A percentile compares a stretch with the other conserved stretches of the same genome.
Conservation (phyloP, 1,284 basidiomycete genomes). For the Clitocybe nebularis region DNA sequence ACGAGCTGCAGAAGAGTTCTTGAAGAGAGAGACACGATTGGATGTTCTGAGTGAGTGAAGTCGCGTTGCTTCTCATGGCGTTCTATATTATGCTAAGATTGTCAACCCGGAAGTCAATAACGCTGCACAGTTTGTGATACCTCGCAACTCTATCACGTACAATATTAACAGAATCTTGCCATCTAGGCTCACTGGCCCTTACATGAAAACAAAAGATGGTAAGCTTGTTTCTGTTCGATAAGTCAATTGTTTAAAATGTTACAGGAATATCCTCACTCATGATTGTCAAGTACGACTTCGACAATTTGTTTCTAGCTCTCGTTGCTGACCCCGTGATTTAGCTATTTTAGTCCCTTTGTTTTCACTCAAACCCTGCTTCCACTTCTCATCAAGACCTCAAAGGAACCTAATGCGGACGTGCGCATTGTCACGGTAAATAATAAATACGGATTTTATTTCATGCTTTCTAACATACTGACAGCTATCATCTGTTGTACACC, state of each 20-base stretch:
- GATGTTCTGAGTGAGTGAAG: slow-evolving; percentile 47
- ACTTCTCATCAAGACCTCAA: slow-evolving; percentile 41
- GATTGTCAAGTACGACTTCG: slow-evolving; percentile 37
- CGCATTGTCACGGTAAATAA: slow-evolving; percentile 44
- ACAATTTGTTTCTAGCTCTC: background rate
- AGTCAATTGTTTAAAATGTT: background rate
- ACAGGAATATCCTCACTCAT: slow-evolving; percentile 36
- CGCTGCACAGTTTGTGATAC: slow-evolving; percentile 39
- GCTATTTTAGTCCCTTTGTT: slow-evolving; percentile 43
- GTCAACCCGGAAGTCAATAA: slow-evolving; percentile 41
- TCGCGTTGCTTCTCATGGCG: background rate
- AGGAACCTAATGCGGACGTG: slow-evolving; percentile 41
- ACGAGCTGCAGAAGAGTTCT: slow-evolving; percentile 41
- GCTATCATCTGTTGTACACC: slow-evolving; percentile 21
- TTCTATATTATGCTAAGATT: background rate
- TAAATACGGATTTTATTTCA: slow-evolving; percentile 5
- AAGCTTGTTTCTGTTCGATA: slow-evolving; percentile 7
- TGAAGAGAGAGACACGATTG: slow-evolving; percentile 42
- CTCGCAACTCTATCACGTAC: no score
- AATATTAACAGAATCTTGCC: background rate
- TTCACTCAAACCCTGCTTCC: slow-evolving; percentile 48
- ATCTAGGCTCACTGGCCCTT: slow-evolving; percentile 21
- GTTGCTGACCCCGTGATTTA: slow-evolving; percentile 17
- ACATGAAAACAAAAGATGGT: slow-evolving; percentile 28
- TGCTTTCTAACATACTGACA: slow-evolving; percentile 9